Conservation (phyloP, 495 filamentous ascomycete genomes). For the Apiosordaria backusii region DNA sequence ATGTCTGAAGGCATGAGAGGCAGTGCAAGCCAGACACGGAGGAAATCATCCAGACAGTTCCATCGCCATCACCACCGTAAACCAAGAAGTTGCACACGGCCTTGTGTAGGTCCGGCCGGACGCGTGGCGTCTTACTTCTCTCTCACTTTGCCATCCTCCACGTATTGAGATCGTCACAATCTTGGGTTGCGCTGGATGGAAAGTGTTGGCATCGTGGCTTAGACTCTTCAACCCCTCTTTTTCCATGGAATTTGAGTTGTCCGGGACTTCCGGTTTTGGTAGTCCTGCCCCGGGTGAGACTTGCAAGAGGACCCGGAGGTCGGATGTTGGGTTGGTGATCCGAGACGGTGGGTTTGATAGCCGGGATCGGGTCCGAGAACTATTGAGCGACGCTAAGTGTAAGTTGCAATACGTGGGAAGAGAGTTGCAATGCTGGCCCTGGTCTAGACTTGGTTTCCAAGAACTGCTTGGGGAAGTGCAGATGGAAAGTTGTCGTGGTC, state of each 20-base stretch:
- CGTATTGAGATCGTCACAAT: neutral
- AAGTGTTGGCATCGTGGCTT: slow-evolving; percentile 1
- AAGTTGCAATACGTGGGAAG: no score
- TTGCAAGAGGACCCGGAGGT: neutral
- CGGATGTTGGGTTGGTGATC: neutral
- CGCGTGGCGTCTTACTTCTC: slow-evolving; percentile 6
- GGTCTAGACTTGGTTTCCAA: neutral
- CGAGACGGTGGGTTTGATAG: neutral
- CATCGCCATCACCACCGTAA: no score
- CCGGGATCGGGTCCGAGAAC: neutral
- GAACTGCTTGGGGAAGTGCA: neutral
- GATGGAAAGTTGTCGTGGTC: neutral
- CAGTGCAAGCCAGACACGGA: no score
- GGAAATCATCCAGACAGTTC: no score
- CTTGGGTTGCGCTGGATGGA: neutral
- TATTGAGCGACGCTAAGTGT: no score
- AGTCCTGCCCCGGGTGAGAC: neutral
- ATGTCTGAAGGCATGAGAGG: no score
- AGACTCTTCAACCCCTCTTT: neutral
- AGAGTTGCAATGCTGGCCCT: neutral
- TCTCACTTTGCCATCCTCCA: neutral
- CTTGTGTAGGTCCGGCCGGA: neutral
- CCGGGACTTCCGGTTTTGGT: neutral
- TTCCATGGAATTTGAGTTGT: neutral
- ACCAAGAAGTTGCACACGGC: no score